Base-by-base conservation (phyloP, 768 basidiomycete species). In the Mycena crocata region DNA sequence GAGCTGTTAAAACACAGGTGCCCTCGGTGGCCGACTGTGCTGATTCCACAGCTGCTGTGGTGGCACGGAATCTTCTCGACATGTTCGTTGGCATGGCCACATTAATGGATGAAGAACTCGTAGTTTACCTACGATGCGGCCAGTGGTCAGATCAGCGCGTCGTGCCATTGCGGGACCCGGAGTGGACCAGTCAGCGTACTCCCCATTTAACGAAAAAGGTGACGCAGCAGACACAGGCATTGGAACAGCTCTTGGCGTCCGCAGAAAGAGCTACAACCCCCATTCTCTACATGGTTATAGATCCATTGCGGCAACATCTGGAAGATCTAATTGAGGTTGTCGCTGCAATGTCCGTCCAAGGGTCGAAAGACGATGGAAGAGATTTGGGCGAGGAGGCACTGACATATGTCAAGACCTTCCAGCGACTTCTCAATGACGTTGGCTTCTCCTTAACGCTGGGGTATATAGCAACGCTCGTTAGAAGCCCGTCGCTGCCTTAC, bases 51-150 rank as follows among this genome's bases (percentile, higher is more conserved):
- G 71, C 74, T 4, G 61, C 74, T 21, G 76, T 78, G 21, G 75
- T 83, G 17, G 74, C 79, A 4, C 74, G 79, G 42, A 69, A 73
- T 32, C 65, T 81, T 7, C 67, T 82, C 15, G 81, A 83, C 66
- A 73, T 75, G 70, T 77, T 80, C 48, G 57, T 77, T 32, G 77
- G 80, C 31, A 72, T 73, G 19, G 65, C 71, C 3, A 34, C 59
- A 7, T 49, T 51, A 15, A 67, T 79, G 24, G 75, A 79, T 58
- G 64, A 66, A 19, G 68, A 77, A 19, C 45, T 81, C 7, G 15
- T 54, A 2, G 26, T 67, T 9, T 65, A 72, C 31, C 49, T 73
- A 48, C 67, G 67, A 17, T 56, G 60, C 9, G 66, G 75, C 7
- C 56, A 64, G n/a, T 57, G 62, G 57, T 31, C 32, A 0, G 44